These are phyloP conservation scores for Camellia lanceoleosa DNA, from an alignment of 148 eudicot genomes.

Conservation along the genomic window DNA sequence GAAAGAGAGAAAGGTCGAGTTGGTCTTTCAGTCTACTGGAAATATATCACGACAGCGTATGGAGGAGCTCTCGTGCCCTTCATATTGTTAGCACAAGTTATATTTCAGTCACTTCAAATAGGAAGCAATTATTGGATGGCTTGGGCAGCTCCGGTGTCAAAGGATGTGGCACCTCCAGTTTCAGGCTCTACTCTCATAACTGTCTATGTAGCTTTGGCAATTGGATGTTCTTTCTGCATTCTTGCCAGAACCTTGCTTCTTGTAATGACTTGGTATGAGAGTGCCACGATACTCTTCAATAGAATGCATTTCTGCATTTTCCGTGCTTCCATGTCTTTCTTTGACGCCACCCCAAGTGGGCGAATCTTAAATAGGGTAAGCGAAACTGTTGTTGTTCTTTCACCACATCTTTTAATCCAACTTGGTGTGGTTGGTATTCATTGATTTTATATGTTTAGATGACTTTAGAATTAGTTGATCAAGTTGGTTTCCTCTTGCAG, in stretches of 20 bases:
- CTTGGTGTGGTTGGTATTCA: background rate
- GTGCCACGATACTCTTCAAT: conserved; percentile 49
- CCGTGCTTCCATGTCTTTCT: conserved; percentile 67
- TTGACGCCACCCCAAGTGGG: conserved; percentile 65
- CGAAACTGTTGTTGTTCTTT: background rate
- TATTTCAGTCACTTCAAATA: conserved; percentile 53
- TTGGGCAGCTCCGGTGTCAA: conserved; percentile 58
- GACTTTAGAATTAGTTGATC: background rate
- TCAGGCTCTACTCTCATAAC: conserved; percentile 32
- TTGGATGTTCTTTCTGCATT: conserved; percentile 48
- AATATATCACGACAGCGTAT: conserved; percentile 52
- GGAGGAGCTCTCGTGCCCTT: conserved; percentile 58
- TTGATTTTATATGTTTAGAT: background rate
- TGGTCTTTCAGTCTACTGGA: conserved; percentile 55
- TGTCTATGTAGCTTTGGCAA: conserved; percentile 46
- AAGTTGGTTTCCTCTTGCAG: conserved; percentile 22
- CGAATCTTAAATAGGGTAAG: conserved; percentile 61
- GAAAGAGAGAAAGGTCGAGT: conserved; percentile 65
- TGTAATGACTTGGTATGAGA: conserved; percentile 39
- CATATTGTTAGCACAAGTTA: conserved; percentile 43
- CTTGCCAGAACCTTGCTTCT: conserved; percentile 43
- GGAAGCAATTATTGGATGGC: conserved; percentile 71
- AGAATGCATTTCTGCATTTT: conserved; percentile 57
- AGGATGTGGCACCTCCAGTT: conserved; percentile 38
- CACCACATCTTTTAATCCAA: conserved; percentile 1